Conservation (phyloP, 176 grass and related monocot genomes). For the Secale cereale region DNA sequence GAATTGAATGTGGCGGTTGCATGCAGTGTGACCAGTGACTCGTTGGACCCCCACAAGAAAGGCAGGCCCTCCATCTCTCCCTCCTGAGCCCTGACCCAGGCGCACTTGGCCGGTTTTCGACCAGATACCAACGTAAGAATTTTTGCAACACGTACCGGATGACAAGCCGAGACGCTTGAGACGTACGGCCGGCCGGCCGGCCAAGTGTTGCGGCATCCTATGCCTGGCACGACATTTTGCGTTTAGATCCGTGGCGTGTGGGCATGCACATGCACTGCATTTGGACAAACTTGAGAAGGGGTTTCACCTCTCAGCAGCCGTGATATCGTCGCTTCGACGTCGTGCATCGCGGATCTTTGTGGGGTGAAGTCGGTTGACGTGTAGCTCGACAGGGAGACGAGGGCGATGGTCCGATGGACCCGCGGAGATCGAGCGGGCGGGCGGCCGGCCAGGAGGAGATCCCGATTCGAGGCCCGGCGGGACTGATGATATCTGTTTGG, state of each 20-base stretch:
- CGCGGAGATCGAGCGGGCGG: not conserved
- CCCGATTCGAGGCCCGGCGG: not conserved
- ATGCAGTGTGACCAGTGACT: not conserved
- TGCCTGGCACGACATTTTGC: not conserved
- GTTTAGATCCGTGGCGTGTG: not conserved
- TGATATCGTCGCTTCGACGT: not conserved
- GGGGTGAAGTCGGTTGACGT: not conserved
- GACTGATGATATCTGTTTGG: not conserved
- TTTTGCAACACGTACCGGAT: not conserved
- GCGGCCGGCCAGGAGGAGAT: slow-evolving; percentile 7
- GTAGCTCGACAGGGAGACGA: not conserved
- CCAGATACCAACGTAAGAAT: not conserved
- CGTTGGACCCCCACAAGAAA: not conserved
- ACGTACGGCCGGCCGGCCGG: not conserved
- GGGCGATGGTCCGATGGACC: not conserved
- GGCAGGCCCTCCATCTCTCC: not conserved
- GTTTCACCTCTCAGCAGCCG: too few relatives aligned
- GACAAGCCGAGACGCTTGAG: not conserved
- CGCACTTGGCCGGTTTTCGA: not conserved
- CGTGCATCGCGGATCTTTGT: not conserved
- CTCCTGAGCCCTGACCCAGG: not conserved
- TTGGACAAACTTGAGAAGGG: not conserved
- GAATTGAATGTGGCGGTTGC: slow-evolving; percentile 23
- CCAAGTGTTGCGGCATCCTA: not conserved
- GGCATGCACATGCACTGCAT: not conserved